phyloP scores from a whole-genome alignment of 768 basidiomycete species.

The Boletus pseudopeckii region DNA sequence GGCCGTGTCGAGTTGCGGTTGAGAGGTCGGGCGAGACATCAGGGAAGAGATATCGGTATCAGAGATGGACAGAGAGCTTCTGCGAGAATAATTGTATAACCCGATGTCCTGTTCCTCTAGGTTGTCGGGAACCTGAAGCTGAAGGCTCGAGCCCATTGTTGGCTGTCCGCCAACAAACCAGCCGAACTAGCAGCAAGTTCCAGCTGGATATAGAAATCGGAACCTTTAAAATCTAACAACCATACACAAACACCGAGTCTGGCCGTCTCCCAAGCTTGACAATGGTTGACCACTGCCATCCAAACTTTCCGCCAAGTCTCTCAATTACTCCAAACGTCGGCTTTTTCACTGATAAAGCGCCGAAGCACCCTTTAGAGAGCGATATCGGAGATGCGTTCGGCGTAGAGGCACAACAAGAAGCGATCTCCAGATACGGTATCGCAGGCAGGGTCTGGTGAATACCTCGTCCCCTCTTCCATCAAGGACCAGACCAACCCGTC shows the following conservation, averaged over 20 bases:
- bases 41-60: slow-evolving; percentile 23
- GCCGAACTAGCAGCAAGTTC: neutral
- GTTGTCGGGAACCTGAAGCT: slow-evolving; percentile 10
- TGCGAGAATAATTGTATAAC: slow-evolving; percentile 21
- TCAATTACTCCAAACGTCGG: slow-evolving; percentile 35
- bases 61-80: slow-evolving; percentile 24
- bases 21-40: slow-evolving; percentile 19
- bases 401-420: slow-evolving; percentile 43
- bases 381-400: slow-evolving; percentile 23
- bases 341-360: neutral
- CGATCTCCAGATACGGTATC: slow-evolving; percentile 74
- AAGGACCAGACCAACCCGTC: slow-evolving; percentile 1
- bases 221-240: slow-evolving; percentile 7
- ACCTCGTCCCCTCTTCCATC: slow-evolving; percentile 13
- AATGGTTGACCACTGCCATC: slow-evolving; percentile 16
- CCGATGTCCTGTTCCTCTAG: slow-evolving; percentile 32
- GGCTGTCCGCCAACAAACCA: neutral
- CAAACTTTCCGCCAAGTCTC: slow-evolving; percentile 46
- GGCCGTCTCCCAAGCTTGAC: too few species aligned
- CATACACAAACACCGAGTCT: slow-evolving; percentile 9
- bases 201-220: neutral
- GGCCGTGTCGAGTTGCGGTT: slow-evolving; percentile 3
- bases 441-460: slow-evolving; percentile 81
- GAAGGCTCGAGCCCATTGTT: slow-evolving; percentile 9
- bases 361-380: neutral